Conservation (phyloP, 2,329 filamentous ascomycete species). For the Rhynchosporium secalis region DNA sequence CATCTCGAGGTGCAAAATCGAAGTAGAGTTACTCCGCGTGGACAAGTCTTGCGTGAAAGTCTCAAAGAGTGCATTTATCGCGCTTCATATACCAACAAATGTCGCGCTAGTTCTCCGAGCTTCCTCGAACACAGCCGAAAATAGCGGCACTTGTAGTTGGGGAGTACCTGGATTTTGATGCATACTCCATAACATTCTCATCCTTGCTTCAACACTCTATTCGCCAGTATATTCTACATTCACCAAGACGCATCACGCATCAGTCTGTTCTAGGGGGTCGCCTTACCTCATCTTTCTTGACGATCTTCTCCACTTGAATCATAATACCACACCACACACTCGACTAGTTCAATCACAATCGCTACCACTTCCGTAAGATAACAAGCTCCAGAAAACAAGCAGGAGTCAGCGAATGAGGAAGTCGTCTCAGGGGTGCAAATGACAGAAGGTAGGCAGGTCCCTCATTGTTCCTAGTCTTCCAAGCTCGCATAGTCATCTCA, state of each 20-base stretch:
- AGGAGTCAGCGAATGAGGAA: slow-evolving; percentile 16
- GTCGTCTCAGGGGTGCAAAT: slow-evolving; percentile 29
- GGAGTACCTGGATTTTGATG: neutral
- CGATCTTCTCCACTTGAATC: neutral
- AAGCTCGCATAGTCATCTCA: neutral
- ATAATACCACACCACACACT: neutral
- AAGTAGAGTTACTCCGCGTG: slow-evolving; percentile 1
- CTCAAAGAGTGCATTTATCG: neutral
- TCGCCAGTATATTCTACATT: neutral
- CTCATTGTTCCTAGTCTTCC: neutral
- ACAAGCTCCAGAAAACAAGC: slow-evolving; percentile 13
- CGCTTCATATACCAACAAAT: neutral
- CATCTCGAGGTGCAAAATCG: neutral
- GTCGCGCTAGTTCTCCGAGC: neutral
- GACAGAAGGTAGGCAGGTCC: slow-evolving; percentile 35
- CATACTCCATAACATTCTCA: neutral
- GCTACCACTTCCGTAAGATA: slow-evolving; percentile 1
- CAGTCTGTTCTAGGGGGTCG: slow-evolving; percentile 3
- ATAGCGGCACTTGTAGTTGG: neutral
- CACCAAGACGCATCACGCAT: neutral
- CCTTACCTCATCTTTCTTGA: neutral
- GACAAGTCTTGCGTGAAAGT: neutral
- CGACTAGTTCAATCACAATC: slow-evolving; percentile 6
- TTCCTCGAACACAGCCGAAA: neutral
- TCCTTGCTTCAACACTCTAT: neutral